Conservation (phyloP, 1,284 basidiomycete genomes). For the Trichosporon ovoides region DNA sequence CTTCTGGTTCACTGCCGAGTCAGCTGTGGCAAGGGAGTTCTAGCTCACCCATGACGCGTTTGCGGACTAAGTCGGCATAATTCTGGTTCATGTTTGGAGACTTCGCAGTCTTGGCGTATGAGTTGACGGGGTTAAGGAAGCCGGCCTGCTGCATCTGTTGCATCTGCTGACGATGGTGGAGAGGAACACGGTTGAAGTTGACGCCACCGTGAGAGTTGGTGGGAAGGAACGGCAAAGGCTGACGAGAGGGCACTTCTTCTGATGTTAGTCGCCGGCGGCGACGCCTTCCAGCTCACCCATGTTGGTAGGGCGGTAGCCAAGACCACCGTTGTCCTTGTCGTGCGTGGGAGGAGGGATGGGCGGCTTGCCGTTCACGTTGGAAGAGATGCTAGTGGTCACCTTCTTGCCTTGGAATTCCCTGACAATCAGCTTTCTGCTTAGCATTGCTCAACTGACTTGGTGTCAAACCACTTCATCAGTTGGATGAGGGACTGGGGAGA, state of each 20-base stretch:
- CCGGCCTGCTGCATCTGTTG: constrained; percentile 25
- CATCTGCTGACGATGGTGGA: constrained; percentile 29
- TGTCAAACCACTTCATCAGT: constrained; percentile 82
- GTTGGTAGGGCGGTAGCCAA: constrained; percentile 2
- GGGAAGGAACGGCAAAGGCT: constrained; percentile 24
- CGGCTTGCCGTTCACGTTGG: constrained; percentile 15
- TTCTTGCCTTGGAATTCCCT: constrained; percentile 84
- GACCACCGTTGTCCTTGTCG: constrained; percentile 19
- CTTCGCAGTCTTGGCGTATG: not conserved
- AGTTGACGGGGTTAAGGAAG: constrained; percentile 14
- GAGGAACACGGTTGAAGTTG: constrained; percentile 46
- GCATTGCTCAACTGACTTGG: constrained; percentile 60
- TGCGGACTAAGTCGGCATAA: constrained; percentile 8
- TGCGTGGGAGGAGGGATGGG: constrained; percentile 21
- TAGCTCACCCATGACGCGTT: constrained; percentile 6
- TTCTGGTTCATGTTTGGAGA: not conserved
- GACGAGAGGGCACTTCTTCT: constrained; percentile 16
- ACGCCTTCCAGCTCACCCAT: not conserved
- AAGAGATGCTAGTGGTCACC: constrained; percentile 37
- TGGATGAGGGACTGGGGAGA: constrained; percentile 60
- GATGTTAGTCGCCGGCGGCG: not conserved
- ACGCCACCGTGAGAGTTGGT: constrained; percentile 45
- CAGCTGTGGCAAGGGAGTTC: not conserved
- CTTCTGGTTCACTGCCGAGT: not conserved
- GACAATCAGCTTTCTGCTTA: constrained; percentile 5